Percentiles rank a stretch among this genome's conserved stretches.
Conservation (phyloP, 179 eudicot genomes). For the Heliamphora pulchella region DNA sequence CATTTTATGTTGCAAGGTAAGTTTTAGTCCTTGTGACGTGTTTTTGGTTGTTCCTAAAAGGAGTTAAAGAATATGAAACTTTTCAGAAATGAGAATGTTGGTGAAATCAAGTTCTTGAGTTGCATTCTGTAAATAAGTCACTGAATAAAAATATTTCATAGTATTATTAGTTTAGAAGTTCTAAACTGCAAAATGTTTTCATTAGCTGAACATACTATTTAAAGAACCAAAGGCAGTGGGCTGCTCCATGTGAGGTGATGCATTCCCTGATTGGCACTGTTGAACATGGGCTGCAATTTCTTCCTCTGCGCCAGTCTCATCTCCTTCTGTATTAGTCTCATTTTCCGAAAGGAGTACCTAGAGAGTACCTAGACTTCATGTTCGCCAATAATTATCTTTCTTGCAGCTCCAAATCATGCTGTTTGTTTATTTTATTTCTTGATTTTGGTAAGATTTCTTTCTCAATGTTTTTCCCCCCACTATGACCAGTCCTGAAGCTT, state of each 20-base stretch:
- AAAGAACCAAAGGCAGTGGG: neutral
- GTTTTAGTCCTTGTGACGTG: neutral
- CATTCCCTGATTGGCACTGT: neutral
- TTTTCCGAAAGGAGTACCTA: neutral
- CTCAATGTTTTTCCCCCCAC: neutral
- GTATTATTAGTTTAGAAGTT: neutral
- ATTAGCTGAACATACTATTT: neutral
- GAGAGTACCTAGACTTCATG: neutral
- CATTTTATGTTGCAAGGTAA: conserved; percentile 37
- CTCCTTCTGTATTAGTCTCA: neutral
- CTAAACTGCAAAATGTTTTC: neutral
- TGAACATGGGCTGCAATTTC: neutral
- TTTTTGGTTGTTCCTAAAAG: neutral
- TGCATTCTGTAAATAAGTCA: neutral
- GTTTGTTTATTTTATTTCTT: neutral
- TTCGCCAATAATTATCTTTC: neutral
- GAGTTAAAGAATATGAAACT: neutral
- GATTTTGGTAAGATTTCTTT: neutral
- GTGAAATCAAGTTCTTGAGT: neutral
- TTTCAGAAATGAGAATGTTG: neutral
- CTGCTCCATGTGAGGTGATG: neutral
- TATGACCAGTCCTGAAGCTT: conserved; percentile 36
- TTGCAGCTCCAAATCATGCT: neutral
- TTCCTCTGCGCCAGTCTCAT: neutral
- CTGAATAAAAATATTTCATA: neutral